Conservation (phyloP, 495 filamentous ascomycete species). For the Hyaloscypha finlandica region DNA sequence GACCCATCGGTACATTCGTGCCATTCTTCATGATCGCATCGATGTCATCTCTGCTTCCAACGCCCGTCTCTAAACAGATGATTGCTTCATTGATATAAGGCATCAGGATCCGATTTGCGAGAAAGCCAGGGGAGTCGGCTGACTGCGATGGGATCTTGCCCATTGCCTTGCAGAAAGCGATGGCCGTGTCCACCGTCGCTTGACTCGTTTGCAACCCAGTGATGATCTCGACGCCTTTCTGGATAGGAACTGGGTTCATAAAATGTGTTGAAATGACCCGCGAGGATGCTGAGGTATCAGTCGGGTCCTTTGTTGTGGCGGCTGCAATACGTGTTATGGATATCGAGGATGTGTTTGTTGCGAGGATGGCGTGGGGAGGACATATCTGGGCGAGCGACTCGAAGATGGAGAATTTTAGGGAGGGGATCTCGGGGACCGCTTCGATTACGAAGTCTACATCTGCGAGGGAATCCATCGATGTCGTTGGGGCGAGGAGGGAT, state of each 20-base stretch:
- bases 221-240: slow-evolving; percentile 98
- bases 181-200: slow-evolving; percentile 77
- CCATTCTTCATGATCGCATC: slow-evolving; percentile 99
- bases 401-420: slow-evolving; percentile 89
- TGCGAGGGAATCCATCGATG: slow-evolving; percentile 76
- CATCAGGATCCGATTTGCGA: slow-evolving; percentile 97
- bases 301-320: slow-evolving; percentile 73
- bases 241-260: slow-evolving; percentile 98
- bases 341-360: slow-evolving; percentile 97
- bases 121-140: slow-evolving; percentile 88
- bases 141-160: slow-evolving; percentile 88
- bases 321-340: slow-evolving; percentile 95
- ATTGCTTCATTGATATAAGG: slow-evolving; percentile 99
- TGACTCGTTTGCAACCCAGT: slow-evolving; percentile 86
- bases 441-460: slow-evolving; percentile 96
- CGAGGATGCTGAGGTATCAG: slow-evolving; percentile 75
- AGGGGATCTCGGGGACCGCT: slow-evolving; percentile 90
- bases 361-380: slow-evolving; percentile 84
- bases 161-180: slow-evolving; percentile 86
- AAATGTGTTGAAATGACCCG: slow-evolving; percentile 96
- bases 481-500: slow-evolving; percentile 65
- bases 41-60: slow-evolving; percentile 86
- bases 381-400: slow-evolving; percentile 78
- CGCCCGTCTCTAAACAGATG: slow-evolving; percentile 92
- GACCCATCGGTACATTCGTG: slow-evolving; percentile 98